Evolutionary conservation across 2,329 filamentous ascomycete species (phyloP), one percentile per base, ranked within the genome.

Genomic region (Colletotrichum incanum): DNA sequence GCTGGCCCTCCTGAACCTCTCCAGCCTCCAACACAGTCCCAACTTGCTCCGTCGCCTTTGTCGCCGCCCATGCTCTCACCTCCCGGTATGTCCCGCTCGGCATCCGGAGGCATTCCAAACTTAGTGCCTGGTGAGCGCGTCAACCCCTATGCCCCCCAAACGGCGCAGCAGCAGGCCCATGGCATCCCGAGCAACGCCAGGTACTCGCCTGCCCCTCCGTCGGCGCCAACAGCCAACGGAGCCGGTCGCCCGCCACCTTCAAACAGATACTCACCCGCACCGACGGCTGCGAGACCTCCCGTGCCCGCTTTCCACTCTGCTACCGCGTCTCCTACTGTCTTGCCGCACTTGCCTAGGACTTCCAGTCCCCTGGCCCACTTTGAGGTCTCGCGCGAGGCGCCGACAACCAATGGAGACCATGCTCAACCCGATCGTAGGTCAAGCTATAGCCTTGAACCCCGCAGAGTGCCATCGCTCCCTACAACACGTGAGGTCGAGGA

Each of bases 281-380:
- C 86, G 0, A 76, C 82, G 11, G 76, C 76, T 26, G 78, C 82
- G 8, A 84, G 87, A 16, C 80, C 83, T 2, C 73, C 79, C 26
- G 80, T 82, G n/a, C 83, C 80, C 56, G 86, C 88, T 23, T 84
- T 83, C 23, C 80, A 80, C 72, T 65, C 82, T 18, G 76, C 78
- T 37, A 75, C 79, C 34, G 76, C 82, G 8, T 81, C 80, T 26
- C 78, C 82, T 1, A 80, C 88, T 18, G 79, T 85, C 47, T 81
- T 91, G 50, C 83, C 89, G 58, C 89, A 92, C 76, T 86, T 90
- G 73, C 90, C 91, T 11, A 84, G 91, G 74, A 92, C 91, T 1
- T 92, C 90, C 1, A 93, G 91, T 74, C 91, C 91, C 0, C 79
- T 92, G 71, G 90, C 90, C 7, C 89, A 92, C 75, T 92, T 91